Percentiles rank a stretch among this genome's conserved stretches.
Conservation (phyloP, 225 moss, liverwort and hornwort species). For the Pleurozium schreberi region DNA sequence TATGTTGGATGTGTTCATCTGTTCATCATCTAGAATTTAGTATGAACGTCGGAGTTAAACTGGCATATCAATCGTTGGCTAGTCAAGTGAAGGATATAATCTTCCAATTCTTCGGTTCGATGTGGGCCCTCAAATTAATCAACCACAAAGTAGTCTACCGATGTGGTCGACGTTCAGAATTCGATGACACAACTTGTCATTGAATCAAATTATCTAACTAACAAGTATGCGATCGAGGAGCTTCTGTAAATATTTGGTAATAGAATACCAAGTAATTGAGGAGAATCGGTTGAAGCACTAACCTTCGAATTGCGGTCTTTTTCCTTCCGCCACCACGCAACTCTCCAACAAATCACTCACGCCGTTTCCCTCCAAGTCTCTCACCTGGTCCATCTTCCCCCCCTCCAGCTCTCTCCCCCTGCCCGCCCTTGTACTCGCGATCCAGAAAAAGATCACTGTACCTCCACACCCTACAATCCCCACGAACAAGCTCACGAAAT, state of each 20-base stretch:
- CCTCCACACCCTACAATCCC: constrained; percentile 46
- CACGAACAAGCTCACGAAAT: constrained; percentile 28
- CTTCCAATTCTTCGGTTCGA: not conserved
- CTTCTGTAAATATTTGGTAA: too few species aligned
- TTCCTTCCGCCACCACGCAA: constrained; percentile 15
- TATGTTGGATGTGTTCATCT: not conserved
- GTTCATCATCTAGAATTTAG: not conserved
- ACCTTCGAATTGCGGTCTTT: constrained; percentile 11
- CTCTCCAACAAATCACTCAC: constrained; percentile 17
- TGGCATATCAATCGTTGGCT: not conserved
- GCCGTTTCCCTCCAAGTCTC: constrained; percentile 7
- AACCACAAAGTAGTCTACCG: not conserved
- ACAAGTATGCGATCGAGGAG: not conserved
- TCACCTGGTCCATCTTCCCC: not conserved
- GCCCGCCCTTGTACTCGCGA: not conserved
- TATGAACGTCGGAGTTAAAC: too few species aligned
- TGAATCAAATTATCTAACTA: not conserved
- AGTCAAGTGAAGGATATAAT: not conserved
- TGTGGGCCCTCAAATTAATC: not conserved
- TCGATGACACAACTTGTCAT: not conserved
- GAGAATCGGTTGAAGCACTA: not conserved
- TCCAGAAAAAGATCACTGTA: constrained; percentile 25
- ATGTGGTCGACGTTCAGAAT: not conserved
- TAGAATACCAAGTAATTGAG: not conserved
- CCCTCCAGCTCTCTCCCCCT: not conserved